phyloP scores from a whole-genome alignment of 208 protist species.

The Wallacemonas rigidus region DNA sequence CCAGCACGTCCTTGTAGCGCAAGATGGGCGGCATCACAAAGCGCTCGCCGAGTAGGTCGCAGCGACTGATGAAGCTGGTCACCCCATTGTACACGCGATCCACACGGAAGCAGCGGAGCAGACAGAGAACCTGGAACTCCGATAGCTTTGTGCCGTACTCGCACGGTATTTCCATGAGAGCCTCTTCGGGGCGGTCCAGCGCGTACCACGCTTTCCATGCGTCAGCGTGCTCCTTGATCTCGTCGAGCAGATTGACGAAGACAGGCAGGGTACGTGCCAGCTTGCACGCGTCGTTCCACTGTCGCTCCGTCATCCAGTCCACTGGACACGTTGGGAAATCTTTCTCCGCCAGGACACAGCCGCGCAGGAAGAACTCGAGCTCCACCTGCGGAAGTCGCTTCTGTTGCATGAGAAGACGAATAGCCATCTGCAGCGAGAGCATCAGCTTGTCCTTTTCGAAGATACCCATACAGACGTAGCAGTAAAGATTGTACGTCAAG shows the following conservation, averaged over 20 bases:
- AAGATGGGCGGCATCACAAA: slow-evolving; percentile 97
- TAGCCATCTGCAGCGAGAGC: slow-evolving; percentile 98
- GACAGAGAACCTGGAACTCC: slow-evolving; percentile 93
- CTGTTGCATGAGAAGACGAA: slow-evolving; percentile 94
- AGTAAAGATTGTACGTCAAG: slow-evolving; percentile 97
- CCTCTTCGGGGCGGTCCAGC: slow-evolving; percentile 93
- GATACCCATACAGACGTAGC: slow-evolving; percentile 98
- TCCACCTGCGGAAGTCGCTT: slow-evolving; percentile 77
- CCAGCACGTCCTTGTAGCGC: slow-evolving; percentile 95
- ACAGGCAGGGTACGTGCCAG: slow-evolving; percentile 64
- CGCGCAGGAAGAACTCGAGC: slow-evolving; percentile 99
- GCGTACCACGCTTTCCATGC: slow-evolving; percentile 94
- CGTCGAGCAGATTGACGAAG: slow-evolving; percentile 81
- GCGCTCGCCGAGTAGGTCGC: slow-evolving; percentile 91
- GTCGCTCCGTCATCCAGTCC: slow-evolving; percentile 94
- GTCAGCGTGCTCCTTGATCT: slow-evolving; percentile 75
- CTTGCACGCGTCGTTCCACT: slow-evolving; percentile 97
- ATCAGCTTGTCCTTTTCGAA: slow-evolving; percentile 99
- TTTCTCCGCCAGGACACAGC: slow-evolving; percentile 95
- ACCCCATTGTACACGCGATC: slow-evolving; percentile 96
- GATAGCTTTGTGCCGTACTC: slow-evolving; percentile 76
- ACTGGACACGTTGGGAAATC: slow-evolving; percentile 81
- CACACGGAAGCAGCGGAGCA: slow-evolving; percentile 97
- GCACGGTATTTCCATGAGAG: slow-evolving; percentile 65
- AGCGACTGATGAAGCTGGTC: slow-evolving; percentile 93